phyloP scores from a whole-genome alignment of 352 stramenopile species.

The Aphanomyces stellatus region DNA sequence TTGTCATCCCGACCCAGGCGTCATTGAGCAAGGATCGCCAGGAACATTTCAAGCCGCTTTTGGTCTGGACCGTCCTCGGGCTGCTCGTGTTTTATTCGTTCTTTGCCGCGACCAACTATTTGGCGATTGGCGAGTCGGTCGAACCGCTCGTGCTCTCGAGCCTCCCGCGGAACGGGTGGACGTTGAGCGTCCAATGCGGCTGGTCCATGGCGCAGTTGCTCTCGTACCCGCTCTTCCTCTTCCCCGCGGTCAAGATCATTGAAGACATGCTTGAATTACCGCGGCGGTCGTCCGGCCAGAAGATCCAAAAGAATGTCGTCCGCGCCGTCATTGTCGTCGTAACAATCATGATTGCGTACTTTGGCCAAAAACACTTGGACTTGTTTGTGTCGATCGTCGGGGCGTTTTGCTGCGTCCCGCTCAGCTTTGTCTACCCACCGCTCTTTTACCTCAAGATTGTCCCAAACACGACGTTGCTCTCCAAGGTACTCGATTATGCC shows the following conservation, averaged over 20 bases:
- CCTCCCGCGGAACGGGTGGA: conserved; percentile 38
- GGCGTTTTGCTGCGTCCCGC: conserved; percentile 59
- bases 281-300: conserved; percentile 41
- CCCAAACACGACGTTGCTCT: background rate
- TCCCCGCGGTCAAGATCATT: conserved; percentile 60
- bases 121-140: conserved; percentile 55
- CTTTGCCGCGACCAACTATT: conserved; percentile 73
- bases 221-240: conserved; percentile 66
- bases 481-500: conserved; percentile 29
- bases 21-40: conserved; percentile 43
- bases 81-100: conserved; percentile 75
- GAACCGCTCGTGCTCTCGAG: conserved; percentile 52
- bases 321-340: conserved; percentile 51
- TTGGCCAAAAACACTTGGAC: conserved; percentile 52
- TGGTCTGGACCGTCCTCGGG: conserved; percentile 51
- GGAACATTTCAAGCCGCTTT: conserved; percentile 50
- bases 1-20: conserved; percentile 63
- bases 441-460: conserved; percentile 44
- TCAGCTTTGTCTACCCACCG: conserved; percentile 65
- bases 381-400: conserved; percentile 67
- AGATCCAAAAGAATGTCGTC: conserved; percentile 58
- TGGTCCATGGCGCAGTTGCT: conserved; percentile 60
- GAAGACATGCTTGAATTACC: conserved; percentile 48
- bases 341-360: conserved; percentile 53
- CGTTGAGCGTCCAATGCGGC: conserved; percentile 53